Evolutionary conservation across 2,329 filamentous ascomycete species (phyloP), one percentile per base, ranked within the genome.

Genomic region (Hypoxylon sp.): DNA sequence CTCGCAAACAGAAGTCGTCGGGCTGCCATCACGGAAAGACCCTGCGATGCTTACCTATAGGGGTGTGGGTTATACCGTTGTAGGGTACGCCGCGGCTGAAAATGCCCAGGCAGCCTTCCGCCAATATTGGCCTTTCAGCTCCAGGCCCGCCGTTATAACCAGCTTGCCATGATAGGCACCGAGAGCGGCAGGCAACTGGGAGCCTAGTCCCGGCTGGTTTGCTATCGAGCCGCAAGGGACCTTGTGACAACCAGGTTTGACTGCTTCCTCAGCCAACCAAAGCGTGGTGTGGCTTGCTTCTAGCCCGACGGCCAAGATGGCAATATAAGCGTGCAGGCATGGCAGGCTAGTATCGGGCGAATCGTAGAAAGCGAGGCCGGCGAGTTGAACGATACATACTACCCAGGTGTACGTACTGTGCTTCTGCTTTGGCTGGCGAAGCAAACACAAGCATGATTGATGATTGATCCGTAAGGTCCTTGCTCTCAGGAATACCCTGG

Each of bases 71-170:
- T 33, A 35, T 47, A 10, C 27, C 9, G 11, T 38, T 29, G 20
- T 35, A 51, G 53, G 60, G 56, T 51, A 24, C 60, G 53, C n/a
- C 62, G 58, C 48, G 58, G 61, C 61, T 59, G 51, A 57, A 54
- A 54, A 20, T 26, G 35, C 10, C 21, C 27, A 38, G 33, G n/a
- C 17, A 38, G 48, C 38, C 31, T 33, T 29, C 27, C 29, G 29
- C 27, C 46, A 54, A 59, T 48, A 58, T 56, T 26, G 11, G 11
- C 42, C 20, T 48, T 38, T 50, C 57, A 55, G 51, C 51, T 55
- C 23, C 15, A 38, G 48, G 47, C 4, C 13, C 10, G 38, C 45
- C n/a, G 21, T 18, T 26, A 10, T 35, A 35, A 9, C 18, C 18
- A 38, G 9, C 35, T 8, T 40, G 21, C 18, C 18, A n/a, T 18